These are phyloP conservation scores for Aspergillus aculeatinus DNA, from an alignment of 2,329 filamentous ascomycete species.

Conservation along the genomic window DNA sequence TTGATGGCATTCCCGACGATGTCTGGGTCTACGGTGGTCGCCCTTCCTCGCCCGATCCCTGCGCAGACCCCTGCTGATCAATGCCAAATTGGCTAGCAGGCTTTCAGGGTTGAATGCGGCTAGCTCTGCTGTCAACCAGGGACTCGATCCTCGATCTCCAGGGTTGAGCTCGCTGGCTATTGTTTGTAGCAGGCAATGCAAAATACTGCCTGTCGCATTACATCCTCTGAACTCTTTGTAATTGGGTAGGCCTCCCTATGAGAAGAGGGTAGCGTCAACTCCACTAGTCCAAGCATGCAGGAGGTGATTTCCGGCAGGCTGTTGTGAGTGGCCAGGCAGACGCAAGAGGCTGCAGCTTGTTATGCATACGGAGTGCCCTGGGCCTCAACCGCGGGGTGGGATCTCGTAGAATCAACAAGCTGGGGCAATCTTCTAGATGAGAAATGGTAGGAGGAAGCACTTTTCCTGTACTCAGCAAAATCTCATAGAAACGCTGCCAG, in stretches of 20 bases:
- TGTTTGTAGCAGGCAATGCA: background rate
- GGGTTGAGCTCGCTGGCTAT: background rate
- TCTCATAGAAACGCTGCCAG: background rate
- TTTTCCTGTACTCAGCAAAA: background rate
- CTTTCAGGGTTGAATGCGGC: background rate
- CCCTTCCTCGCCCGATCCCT: background rate
- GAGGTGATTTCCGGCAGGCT: background rate
- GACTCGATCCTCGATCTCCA: background rate
- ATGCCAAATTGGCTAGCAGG: background rate
- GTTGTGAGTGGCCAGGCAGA: background rate
- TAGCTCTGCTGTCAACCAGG: background rate
- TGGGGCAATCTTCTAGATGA: background rate
- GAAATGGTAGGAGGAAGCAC: background rate
- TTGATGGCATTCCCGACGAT: background rate
- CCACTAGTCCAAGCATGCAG: background rate
- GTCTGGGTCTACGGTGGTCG: background rate
- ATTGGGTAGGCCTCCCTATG: background rate
- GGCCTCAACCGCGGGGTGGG: background rate
- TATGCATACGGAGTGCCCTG: too few relatives aligned
- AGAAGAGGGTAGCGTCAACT: background rate
- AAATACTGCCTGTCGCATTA: too few relatives aligned
- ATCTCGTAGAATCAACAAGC: background rate
- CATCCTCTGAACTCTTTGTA: background rate
- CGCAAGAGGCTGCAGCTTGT: too few relatives aligned
- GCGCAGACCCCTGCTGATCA: background rate